These are phyloP conservation scores for Fusarium transvaalense DNA, from an alignment of 2,329 filamentous ascomycete genomes.

Conservation along the genomic window DNA sequence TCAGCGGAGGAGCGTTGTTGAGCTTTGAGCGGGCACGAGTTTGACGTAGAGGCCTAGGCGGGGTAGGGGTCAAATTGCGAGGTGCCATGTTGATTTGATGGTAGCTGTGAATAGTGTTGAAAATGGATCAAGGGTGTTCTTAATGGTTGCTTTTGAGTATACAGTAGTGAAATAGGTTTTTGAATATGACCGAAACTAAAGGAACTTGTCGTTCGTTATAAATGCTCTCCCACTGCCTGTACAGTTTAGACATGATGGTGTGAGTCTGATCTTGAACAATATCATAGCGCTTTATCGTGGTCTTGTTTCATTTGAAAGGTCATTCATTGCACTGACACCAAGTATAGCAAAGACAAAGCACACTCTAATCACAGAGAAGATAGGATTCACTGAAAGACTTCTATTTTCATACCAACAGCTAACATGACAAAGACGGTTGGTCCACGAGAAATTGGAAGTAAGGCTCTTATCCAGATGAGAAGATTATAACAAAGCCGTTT, in stretches of 20 bases:
- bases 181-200: background rate
- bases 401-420: background rate
- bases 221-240: background rate
- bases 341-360: background rate
- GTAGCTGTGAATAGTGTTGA: slow-evolving; percentile 9
- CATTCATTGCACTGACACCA: background rate
- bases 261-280: slow-evolving; percentile 7
- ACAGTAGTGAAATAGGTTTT: background rate
- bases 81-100: slow-evolving; percentile 22
- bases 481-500: background rate
- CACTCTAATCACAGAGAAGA: background rate
- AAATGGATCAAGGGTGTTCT: background rate
- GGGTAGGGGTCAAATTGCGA: background rate
- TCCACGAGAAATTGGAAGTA: background rate
- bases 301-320: slow-evolving; percentile 9
- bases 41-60: slow-evolving; percentile 19
- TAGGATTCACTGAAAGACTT: background rate
- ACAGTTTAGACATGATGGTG: background rate
- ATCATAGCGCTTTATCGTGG: background rate
- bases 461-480: background rate
- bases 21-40: slow-evolving; percentile 44
- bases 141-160: background rate
- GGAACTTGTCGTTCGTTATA: slow-evolving; percentile 8
- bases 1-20: slow-evolving; percentile 38
- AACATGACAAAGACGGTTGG: background rate